These are phyloP conservation scores for Avena sativa DNA, from an alignment of 176 grass and related monocot species.

Conservation along the genomic window DNA sequence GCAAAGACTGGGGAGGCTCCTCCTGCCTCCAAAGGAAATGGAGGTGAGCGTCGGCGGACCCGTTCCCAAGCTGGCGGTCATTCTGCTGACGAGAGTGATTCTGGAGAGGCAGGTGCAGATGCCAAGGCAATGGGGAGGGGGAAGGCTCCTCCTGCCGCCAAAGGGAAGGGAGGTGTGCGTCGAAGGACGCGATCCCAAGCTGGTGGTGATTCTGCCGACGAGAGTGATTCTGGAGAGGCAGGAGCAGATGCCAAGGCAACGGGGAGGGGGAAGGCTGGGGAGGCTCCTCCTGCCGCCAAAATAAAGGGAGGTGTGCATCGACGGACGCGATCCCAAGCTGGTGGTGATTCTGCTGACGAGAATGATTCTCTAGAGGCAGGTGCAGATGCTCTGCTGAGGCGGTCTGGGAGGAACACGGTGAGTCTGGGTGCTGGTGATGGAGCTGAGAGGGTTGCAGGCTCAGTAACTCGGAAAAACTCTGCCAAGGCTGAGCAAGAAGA, in stretches of 20 bases:
- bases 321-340: neutral
- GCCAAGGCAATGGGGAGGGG: conserved; percentile 36
- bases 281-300: neutral
- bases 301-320: neutral
- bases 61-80: neutral
- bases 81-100: conserved; percentile 6
- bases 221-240: conserved; percentile 2
- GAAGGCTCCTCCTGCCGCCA: neutral
- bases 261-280: neutral
- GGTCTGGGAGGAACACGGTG: neutral
- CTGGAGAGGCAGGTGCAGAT: neutral
- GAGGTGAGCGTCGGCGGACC: neutral
- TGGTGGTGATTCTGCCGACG: neutral
- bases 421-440: too few species aligned
- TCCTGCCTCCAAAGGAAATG: neutral
- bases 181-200: neutral
- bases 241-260: neutral
- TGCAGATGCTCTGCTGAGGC: neutral
- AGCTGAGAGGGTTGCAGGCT: too few species aligned
- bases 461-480: neutral
- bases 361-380: neutral
- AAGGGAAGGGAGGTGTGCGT: neutral
- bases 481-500: neutral
- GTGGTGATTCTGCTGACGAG: neutral
- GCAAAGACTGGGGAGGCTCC: neutral